A percentile compares a stretch with the other conserved stretches of the same genome.
phyloP scores from a whole-genome alignment of 805 yeast species.

The Saccharomycopsis sp. region DNA sequence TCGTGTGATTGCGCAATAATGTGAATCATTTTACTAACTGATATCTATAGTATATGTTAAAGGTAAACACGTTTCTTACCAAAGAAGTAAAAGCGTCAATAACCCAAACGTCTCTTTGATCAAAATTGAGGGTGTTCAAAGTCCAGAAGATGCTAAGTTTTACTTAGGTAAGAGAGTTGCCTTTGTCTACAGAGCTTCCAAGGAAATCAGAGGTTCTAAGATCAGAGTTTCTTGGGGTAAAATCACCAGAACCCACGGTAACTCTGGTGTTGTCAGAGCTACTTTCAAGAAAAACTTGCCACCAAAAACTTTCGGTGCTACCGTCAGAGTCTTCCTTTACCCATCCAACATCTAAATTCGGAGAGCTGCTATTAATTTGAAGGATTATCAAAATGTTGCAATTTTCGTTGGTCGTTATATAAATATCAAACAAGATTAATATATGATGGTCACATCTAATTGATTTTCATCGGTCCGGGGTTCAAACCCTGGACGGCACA shows the following conservation, averaged over 20 bases:
- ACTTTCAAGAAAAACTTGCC: slow-evolving; percentile 98
- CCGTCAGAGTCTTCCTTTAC: slow-evolving; percentile 99
- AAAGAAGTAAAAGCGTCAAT: slow-evolving; percentile 97
- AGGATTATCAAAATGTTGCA: not conserved
- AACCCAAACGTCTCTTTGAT: slow-evolving; percentile 97
- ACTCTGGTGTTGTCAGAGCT: slow-evolving; percentile 97
- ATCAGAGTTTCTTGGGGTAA: slow-evolving; percentile 99
- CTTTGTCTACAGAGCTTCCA: slow-evolving; percentile 97
- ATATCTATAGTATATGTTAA: slow-evolving; percentile 86
- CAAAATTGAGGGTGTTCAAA: slow-evolving; percentile 93
- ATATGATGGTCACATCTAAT: too few relatives aligned
- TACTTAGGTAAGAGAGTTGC: slow-evolving; percentile 99
- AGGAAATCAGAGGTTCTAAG: slow-evolving; percentile 97
- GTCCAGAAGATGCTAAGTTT: slow-evolving; percentile 93
- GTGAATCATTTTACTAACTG: slow-evolving; percentile 22
- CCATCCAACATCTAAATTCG: slow-evolving; percentile 93
- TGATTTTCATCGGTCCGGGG: too few relatives aligned
- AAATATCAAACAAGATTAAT: not conserved
- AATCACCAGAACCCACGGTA: slow-evolving; percentile 98
- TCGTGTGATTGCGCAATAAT: too few relatives aligned
- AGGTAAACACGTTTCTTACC: slow-evolving; percentile 99
- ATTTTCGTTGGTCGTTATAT: not conserved
- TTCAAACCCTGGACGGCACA: too few relatives aligned
- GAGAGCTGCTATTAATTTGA: slow-evolving; percentile 4
- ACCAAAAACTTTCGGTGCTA: slow-evolving; percentile 99